phyloP scores from a whole-genome alignment of 495 filamentous ascomycete species.

The Podospora pseudoanserina region DNA sequence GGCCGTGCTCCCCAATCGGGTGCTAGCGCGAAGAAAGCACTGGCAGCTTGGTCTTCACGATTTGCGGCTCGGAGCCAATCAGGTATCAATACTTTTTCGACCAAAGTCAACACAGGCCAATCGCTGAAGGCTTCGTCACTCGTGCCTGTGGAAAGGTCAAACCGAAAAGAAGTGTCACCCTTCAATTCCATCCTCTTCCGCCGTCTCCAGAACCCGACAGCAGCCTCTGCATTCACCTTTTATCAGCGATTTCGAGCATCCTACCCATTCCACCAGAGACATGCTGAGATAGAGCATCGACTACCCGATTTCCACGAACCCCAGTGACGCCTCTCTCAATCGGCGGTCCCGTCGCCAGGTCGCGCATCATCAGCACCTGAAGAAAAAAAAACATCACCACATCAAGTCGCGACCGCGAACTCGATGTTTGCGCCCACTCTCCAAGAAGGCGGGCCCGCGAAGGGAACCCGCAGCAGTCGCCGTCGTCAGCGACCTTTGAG shows the following conservation, averaged over 20 bases:
- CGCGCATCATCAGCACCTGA: constrained; percentile 11
- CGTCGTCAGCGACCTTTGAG: constrained; percentile 64
- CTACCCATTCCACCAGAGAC: constrained; percentile 11
- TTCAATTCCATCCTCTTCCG: constrained; percentile 17
- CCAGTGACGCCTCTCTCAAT: not conserved
- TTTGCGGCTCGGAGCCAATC: constrained; percentile 27
- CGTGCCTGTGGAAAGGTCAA: constrained; percentile 14
- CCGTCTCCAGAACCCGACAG: not conserved
- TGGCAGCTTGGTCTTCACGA: constrained; percentile 25
- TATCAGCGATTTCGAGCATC: constrained; percentile 4
- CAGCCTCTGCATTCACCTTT: not conserved
- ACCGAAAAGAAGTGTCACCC: not conserved
- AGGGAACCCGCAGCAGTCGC: constrained; percentile 56
- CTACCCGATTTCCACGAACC: constrained; percentile 5
- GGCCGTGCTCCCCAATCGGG: constrained; percentile 22
- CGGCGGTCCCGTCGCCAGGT: not conserved
- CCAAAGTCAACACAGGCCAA: constrained; percentile 41
- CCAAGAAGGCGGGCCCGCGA: constrained; percentile 43
- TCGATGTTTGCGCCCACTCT: constrained; percentile 62
- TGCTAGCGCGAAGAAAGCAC: constrained; percentile 18
- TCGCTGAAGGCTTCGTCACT: constrained; percentile 37
- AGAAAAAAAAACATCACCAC: constrained; percentile 5
- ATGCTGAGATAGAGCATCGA: constrained; percentile 1
- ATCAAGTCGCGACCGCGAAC: constrained; percentile 11
- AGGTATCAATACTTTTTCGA: constrained; percentile 29